phyloP scores from a whole-genome alignment of 495 filamentous ascomycete genomes.

The Pseudevernia furfuracea region DNA sequence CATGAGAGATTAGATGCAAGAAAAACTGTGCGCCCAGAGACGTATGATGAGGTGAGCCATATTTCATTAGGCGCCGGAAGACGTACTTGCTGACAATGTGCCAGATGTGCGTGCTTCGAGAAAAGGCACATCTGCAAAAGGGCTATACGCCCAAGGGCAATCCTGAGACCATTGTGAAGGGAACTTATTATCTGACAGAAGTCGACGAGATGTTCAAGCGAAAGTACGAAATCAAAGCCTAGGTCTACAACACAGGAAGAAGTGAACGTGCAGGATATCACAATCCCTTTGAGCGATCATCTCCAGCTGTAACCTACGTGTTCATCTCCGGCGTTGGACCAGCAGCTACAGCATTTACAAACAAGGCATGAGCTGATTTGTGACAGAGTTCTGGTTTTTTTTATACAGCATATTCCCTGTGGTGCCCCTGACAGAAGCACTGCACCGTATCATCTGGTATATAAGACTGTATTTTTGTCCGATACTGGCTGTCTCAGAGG shows the following conservation, averaged over 20 bases:
- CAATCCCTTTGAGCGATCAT: not conserved
- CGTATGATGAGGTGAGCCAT: constrained; percentile 71
- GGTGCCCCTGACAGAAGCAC: not conserved
- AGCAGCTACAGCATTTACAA: not conserved
- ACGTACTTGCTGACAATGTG: constrained; percentile 19
- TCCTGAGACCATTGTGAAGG: constrained; percentile 63
- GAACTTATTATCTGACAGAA: constrained; percentile 82
- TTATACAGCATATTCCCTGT: not conserved
- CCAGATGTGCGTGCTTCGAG: constrained; percentile 86
- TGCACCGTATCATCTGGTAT: too few species aligned
- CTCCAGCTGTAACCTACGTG: not conserved
- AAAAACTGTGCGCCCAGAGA: constrained; percentile 66
- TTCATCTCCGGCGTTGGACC: not conserved
- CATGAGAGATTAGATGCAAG: constrained; percentile 65
- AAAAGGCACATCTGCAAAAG: constrained; percentile 92
- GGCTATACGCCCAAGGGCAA: constrained; percentile 72
- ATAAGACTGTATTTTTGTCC: not conserved
- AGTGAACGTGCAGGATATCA: not conserved
- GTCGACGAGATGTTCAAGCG: constrained; percentile 96
- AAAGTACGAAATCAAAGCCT: constrained; percentile 80
- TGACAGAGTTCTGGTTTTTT: not conserved
- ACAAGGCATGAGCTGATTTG: not conserved
- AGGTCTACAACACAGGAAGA: constrained; percentile 27
- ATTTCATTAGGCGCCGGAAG: not conserved
- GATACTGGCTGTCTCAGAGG: not conserved